Base-by-base conservation (phyloP, 495 filamentous ascomycete genomes). In the Extremus antarcticus region DNA sequence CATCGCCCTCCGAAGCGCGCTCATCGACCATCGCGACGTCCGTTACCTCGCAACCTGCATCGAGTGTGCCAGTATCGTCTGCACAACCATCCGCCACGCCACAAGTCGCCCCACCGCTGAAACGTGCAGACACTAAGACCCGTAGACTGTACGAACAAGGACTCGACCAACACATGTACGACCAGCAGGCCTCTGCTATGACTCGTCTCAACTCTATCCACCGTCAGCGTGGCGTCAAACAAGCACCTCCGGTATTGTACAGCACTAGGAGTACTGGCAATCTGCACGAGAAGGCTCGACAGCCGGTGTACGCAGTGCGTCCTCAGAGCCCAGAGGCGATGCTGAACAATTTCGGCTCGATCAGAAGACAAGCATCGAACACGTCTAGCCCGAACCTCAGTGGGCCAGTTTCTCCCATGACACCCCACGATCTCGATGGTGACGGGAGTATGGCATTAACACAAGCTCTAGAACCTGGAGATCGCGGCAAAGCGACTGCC, bases 11-110 rank as follows among this genome's bases (percentile, higher is more conserved):
- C 3, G 75, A 82, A 50, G 79, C 79, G 22, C 82, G 87, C 13
- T 81, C 78, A 15, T 96, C 92, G 1, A 95, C 92, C 17, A 90
- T 88, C 39, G 92, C 90, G 3, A 97, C 91, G 3, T 98, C 92
- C 0, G 74, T 95, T 52, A 81, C 84, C n/a, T 95, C 90, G 15
- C 82, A 88, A 52, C 74, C 74, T 13, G 72, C 81, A 1, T 3
- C 56, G 9, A 48, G 9, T 25, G 53, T 21, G 47, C 23, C 23
- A 22, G 17, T 32, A 43, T 45, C 59, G 17, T 43, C 55, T 2
- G 29, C 50, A 17, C 59, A 54, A 11, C 55, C 62, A 41, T 54
- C 46, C 57, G 47, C 20, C 1, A 56, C 60, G 46, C 2, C 53
- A 41, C 57, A 52, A 8, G 63, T 73, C 10, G 65, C 73, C 17